These are phyloP conservation scores for Lactarius vividus DNA, from an alignment of 768 basidiomycete species.

Conservation along the genomic window DNA sequence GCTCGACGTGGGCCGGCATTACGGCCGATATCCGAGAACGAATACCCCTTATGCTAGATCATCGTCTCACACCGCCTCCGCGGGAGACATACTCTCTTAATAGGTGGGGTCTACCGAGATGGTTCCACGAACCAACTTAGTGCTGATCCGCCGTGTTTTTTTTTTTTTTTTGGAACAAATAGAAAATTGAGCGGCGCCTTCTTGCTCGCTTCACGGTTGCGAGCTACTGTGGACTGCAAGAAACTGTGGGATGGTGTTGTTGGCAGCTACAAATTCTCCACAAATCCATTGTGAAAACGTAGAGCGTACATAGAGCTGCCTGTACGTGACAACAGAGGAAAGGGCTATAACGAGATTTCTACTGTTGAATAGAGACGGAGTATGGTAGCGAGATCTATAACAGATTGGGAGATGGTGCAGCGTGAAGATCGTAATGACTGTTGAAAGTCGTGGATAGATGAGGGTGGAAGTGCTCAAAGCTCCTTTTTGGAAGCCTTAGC, in stretches of 20 bases:
- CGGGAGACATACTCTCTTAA: slow-evolving; percentile 94
- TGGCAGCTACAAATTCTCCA: slow-evolving; percentile 36
- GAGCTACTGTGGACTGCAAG: slow-evolving; percentile 70
- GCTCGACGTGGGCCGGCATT: slow-evolving; percentile 62
- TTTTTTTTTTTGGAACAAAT: slow-evolving; percentile 1
- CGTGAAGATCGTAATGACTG: slow-evolving; percentile 7
- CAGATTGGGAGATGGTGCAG: neutral
- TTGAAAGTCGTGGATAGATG: slow-evolving; percentile 17
- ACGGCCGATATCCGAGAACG: slow-evolving; percentile 72
- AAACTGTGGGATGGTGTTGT: slow-evolving; percentile 73
- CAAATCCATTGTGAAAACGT: slow-evolving; percentile 20
- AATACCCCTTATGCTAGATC: slow-evolving; percentile 88
- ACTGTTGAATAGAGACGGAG: slow-evolving; percentile 9
- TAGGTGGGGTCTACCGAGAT: slow-evolving; percentile 45
- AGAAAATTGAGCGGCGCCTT: slow-evolving; percentile 85
- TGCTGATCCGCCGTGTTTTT: neutral
- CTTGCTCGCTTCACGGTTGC: slow-evolving; percentile 70
- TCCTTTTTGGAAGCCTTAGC: slow-evolving; percentile 31
- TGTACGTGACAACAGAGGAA: neutral
- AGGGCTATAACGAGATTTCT: slow-evolving; percentile 8
- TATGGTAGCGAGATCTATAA: neutral
- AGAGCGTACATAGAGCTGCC: neutral
- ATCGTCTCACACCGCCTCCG: slow-evolving; percentile 90
- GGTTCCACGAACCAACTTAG: neutral
- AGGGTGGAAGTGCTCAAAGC: slow-evolving; percentile 26